Base-by-base conservation (phyloP, 2,329 filamentous ascomycete genomes). In the Monascus ruber region DNA sequence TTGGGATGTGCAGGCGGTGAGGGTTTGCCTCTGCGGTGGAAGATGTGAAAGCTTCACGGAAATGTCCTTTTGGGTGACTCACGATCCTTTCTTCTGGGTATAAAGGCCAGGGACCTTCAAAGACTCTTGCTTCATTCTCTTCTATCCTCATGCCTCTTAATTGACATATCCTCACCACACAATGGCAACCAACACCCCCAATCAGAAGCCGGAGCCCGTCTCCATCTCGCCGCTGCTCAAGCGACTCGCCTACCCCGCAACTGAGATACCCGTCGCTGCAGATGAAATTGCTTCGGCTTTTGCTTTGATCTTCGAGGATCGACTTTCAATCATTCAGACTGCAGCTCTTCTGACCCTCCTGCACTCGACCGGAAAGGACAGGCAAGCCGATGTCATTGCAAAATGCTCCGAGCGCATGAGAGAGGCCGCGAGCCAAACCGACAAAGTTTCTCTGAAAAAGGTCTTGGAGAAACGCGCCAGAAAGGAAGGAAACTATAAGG, bases 231-330 rank as follows among this genome's bases (percentile, higher is more conserved):
- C 68, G 34, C 64, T 72, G 33, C 64, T 72, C 37, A 64, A 69
- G 46, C 55, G 57, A 32, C 62, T 72, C 24, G 66, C 67, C 24
- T 65, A 66, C 51, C 58, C 65, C 48, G 55, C 59, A 28, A 48
- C 53, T 5, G 67, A 69, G 34, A 59, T 69, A 35, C 53, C 60
- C 34, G 81, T 88, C 40, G 77, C 79, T 10, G 79, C 88, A 8
- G 70, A 77, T 37, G 86, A 95, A 59, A 91, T 98, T 59, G 86
- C 89, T 43, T 73, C 81, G n/a, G 88, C 89, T 39, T 81, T 96
- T 51, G 81, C 85, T 4, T 73, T 89, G 55, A 93, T 95, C 58
- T 96, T 96, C 64, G 88, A 87, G 42, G 82, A 95, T 65, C 78
- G 79, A 48, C 72, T 96, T 11, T 89, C 85, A n/a, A 81, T 85